phyloP scores from a whole-genome alignment of 306 rosid species.

The Styphnolobium japonicum region DNA sequence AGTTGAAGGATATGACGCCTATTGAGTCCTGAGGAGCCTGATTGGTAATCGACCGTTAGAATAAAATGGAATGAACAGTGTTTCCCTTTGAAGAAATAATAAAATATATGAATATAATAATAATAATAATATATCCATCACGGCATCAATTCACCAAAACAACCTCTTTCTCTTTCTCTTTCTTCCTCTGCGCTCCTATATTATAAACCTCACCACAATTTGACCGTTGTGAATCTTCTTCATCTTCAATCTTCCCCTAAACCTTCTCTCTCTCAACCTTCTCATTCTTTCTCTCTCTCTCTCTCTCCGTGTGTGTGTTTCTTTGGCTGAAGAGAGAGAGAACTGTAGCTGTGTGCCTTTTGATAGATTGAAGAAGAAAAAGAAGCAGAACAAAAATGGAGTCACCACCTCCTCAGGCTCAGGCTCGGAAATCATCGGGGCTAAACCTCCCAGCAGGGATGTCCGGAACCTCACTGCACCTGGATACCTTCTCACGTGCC shows the following conservation, averaged over 20 bases:
- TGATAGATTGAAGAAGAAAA: no score
- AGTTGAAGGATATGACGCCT: no score
- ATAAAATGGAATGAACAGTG: no score
- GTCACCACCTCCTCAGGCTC: no score
- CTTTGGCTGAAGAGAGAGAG: neutral
- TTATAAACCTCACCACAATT: slow-evolving; percentile 40
- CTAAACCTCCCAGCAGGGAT: slow-evolving; percentile 90
- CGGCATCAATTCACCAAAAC: no score
- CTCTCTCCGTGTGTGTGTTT: neutral
- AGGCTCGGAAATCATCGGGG: slow-evolving; percentile 47
- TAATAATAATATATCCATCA: neutral
- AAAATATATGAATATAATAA: neutral
- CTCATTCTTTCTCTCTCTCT: neutral
- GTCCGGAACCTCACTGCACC: slow-evolving; percentile 71
- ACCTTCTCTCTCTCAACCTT: neutral
- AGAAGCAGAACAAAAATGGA: slow-evolving; percentile 63
- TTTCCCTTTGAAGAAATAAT: neutral
- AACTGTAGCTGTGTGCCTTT: no score
- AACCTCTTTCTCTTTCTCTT: neutral
- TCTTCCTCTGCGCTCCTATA: slow-evolving; percentile 1
- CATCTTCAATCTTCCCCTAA: neutral
- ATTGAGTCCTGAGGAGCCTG: neutral
- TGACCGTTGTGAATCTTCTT: slow-evolving; percentile 50
- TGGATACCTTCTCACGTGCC: slow-evolving; percentile 61
- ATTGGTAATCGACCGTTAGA: neutral